Base-by-base conservation (phyloP, 2,329 filamentous ascomycete species). In the Colletotrichum phormii region DNA sequence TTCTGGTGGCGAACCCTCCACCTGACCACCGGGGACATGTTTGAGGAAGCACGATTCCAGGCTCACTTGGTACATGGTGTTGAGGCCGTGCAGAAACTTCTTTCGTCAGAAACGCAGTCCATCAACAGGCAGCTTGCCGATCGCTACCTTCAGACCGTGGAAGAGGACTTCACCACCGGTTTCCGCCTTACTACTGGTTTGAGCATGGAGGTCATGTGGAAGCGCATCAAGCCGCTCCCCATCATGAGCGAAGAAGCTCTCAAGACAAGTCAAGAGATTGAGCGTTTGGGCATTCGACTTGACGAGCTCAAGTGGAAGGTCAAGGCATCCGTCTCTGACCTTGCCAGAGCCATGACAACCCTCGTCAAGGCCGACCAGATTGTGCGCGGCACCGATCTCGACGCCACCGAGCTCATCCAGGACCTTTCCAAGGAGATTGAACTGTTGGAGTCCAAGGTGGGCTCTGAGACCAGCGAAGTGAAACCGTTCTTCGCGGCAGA, bases 121-220 rank as follows among this genome's bases (percentile, higher is more conserved):
- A 78, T 74, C n/a, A 77, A 81, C 42, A 79, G 77, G 3, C 78
- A 83, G 2, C 82, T 90, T n/a, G 77, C 85, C 4, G 76, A 78
- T 1, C 75, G 79, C 11, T 78, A 89, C 46, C 76, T 85, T 1
- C 77, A 81, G 0, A 84, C 81, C 6, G 77, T 92, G 2, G 82
- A 87, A 55, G 83, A 83, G 51, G 87, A 87, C 62, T 96, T 97
- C 78, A 87, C 89, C 29, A 87, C 90, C 18, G 91, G 90, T 2
- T 95, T 95, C 83, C 90, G 91, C 67, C 84, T 97, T 15, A 91
- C 86, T 0, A 95, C 93, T 2, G 95, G 95, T 0, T 84, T 95
- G 13, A 92, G 90, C 75, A 97, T 97, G 93, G 93, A 97, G 78
- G 81, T 84, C 9, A 86, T 97, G 5, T 97, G 95, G 96, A 89